Evolutionary conservation across 2,329 filamentous ascomycete genomes (phyloP), one percentile per base, ranked within the genome.

Genomic region (Zymoseptoria tritici): DNA sequence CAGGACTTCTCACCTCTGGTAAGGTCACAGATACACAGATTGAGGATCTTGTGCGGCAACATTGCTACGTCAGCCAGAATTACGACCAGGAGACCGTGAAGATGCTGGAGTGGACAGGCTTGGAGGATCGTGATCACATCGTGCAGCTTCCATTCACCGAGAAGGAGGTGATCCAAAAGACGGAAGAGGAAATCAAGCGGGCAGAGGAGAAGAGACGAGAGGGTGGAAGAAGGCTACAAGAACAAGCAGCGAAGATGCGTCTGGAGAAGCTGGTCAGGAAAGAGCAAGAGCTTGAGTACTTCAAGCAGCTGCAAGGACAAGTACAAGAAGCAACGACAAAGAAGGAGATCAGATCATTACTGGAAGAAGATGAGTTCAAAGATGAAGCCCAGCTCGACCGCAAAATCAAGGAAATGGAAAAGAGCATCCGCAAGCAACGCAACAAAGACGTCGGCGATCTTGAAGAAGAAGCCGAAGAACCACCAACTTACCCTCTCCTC

Each of bases 241-340:
- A 97, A 69, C 94, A 99, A 75, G 94, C 94, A 0, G 93, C 93
- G 9, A 97, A 96, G 75, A 96, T 97, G 91, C 87, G 94, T 7
- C 79, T 99, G 0, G 94, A 99, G 65, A 96, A 96, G 71, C 80
- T 99, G 53, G 90, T 97, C 73, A 89, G 90, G 71, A 99, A 99
- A 75, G 94, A 99, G 76, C 86, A 96, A 71, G 92, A 97, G 72
- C 78, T 97, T 1, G 92, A 96, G 67, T 97, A 96, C 75, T 97
- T 92, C 79, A 91, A 91, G 71, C 85, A 91, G 60, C 78, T 99
- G 3, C 91, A 95, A 70, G 74, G 79, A 36, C 85, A 85, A 64
- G 79, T 97, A 9, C 82, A 81, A 54, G 72, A 75, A 1, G 85
- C 87, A 22, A 84, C 90, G 66, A 92, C 87, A 52, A 99, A 97